Percentiles rank a stretch among this genome's conserved stretches.
phyloP scores from a whole-genome alignment of 2,329 filamentous ascomycete species.

The Nectriaceae sp. region DNA sequence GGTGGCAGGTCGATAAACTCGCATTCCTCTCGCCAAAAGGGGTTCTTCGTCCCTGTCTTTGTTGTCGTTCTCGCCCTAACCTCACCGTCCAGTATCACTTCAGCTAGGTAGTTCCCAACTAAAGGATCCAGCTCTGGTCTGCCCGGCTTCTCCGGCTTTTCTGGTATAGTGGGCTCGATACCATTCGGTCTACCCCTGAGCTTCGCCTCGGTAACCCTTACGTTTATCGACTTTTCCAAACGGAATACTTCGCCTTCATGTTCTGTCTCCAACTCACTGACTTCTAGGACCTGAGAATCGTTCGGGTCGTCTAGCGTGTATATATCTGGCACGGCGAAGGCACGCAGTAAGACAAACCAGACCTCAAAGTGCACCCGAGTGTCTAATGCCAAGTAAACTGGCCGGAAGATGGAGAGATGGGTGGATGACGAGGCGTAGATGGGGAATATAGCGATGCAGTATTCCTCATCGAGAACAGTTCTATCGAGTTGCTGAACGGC shows the following conservation, averaged over 20 bases:
- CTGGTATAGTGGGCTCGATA: conserved; percentile 22
- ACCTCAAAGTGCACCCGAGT: conserved; percentile 91
- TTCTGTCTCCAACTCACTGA: conserved; percentile 40
- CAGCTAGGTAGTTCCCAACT: conserved; percentile 73
- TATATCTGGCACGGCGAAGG: conserved; percentile 89
- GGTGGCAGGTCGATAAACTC: conserved; percentile 75
- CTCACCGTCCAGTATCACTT: conserved; percentile 79
- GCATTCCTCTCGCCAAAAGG: conserved; percentile 82
- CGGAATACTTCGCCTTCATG: conserved; percentile 56
- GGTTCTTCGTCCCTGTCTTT: conserved; percentile 70
- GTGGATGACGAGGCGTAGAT: conserved; percentile 80
- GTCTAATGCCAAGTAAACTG: conserved; percentile 86
- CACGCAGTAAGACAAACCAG: conserved; percentile 90
- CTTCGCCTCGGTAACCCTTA: conserved; percentile 65
- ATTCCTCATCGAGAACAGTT: conserved; percentile 89
- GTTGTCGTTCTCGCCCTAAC: conserved; percentile 74
- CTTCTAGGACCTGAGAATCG: conserved; percentile 45
- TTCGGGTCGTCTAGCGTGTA: conserved; percentile 64
- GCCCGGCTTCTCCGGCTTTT: conserved; percentile 23
- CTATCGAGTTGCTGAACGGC: conserved; percentile 88
- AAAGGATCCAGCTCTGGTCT: conserved; percentile 43
- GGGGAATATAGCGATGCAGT: conserved; percentile 93
- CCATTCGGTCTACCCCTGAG: conserved; percentile 43
- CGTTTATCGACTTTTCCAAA: conserved; percentile 60
- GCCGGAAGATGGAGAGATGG: conserved; percentile 76